These are phyloP conservation scores for Aspergillus sclerotialis DNA, from an alignment of 2,329 filamentous ascomycete genomes.

Conservation along the genomic window DNA sequence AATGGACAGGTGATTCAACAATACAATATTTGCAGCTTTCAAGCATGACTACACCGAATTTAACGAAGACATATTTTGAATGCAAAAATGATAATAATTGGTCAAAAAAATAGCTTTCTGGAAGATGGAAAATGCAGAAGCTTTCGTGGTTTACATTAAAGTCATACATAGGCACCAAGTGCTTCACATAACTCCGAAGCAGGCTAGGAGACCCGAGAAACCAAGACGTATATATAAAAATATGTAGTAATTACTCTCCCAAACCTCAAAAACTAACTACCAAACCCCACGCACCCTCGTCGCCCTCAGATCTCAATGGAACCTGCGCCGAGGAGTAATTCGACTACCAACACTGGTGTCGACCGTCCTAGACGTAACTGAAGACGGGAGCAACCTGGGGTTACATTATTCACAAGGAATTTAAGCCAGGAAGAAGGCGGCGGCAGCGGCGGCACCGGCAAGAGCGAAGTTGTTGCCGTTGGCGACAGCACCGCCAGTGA, in stretches of 20 bases:
- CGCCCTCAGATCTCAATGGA: constrained; percentile 4
- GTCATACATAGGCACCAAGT: constrained; percentile 18
- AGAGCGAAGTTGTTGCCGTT: constrained; percentile 21
- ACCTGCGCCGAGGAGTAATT: constrained; percentile 1
- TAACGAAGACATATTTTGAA: too few species aligned
- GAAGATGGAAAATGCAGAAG: constrained; percentile 4
- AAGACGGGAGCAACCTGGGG: constrained; percentile 16
- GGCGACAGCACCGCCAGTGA: constrained; percentile 24
- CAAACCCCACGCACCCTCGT: constrained; percentile 7
- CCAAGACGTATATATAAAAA: constrained; percentile 3
- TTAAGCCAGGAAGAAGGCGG: constrained; percentile 28
- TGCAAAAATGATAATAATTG: too few species aligned
- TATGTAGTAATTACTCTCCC: constrained; percentile 17
- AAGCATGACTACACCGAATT: too few species aligned
- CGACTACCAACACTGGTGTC: not conserved
- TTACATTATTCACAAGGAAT: constrained; percentile 21
- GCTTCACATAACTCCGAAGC: constrained; percentile 18
- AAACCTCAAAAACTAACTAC: constrained; percentile 14
- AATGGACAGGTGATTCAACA: too few species aligned
- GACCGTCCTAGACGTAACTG: not conserved
- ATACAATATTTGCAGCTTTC: too few species aligned
- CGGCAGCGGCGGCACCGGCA: constrained; percentile 24
- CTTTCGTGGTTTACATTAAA: constrained; percentile 21
- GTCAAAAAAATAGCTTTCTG: too few species aligned
- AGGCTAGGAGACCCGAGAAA: constrained; percentile 12